Base-by-base conservation (phyloP, 768 basidiomycete genomes). In the Tulasnella sp. region DNA sequence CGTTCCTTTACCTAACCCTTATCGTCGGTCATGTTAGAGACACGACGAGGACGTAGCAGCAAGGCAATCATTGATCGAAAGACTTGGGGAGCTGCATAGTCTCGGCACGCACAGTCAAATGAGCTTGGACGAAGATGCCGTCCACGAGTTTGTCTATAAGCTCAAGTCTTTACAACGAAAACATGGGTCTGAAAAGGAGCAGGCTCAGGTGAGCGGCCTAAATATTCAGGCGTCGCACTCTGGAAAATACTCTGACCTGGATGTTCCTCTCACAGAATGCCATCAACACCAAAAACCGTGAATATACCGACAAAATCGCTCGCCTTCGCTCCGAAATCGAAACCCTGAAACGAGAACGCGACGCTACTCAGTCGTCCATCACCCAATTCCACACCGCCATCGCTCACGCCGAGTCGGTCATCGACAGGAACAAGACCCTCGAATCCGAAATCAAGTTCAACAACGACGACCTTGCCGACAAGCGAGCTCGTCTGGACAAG, bases 31-130 rank as follows among this genome's bases (percentile, higher is more conserved):
- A 54, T 34, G 19, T 9, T 77, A 97, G 94, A 88, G 89, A 17
- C 93, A 97, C 83, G 88, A 90, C 73, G 85, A 87, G 67, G 90
- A 91, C 34, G 83, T 96, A 49, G 79, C 81, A 1, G 89, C 90
- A 5, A 89, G 96, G 38, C 95, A 96, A 81, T 85, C 86, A 17
- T 84, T 91, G 31, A 90, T 98, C 75, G 89, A 88, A 15, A 88
- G 90, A 69, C 88, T 94, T 19, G 87, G 89, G 71, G 84, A 88
- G 42, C 89, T 89, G 78, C 85, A 92, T 79, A 86, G 87, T 11
- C 90, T 98, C 79, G 89, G 89, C 71, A 94, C 93, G 0, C 95
- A 89, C 81, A 89, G 88, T 72, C 86, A 89, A 70, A 86, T 89
- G 0, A 90, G 91, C 1, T 85, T 96, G 42, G 91, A 91, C 71